Evolutionary conservation across 1,284 basidiomycete species (phyloP), one percentile per base, ranked within the genome.

Genomic region (Taiwanofungus camphoratus): DNA sequence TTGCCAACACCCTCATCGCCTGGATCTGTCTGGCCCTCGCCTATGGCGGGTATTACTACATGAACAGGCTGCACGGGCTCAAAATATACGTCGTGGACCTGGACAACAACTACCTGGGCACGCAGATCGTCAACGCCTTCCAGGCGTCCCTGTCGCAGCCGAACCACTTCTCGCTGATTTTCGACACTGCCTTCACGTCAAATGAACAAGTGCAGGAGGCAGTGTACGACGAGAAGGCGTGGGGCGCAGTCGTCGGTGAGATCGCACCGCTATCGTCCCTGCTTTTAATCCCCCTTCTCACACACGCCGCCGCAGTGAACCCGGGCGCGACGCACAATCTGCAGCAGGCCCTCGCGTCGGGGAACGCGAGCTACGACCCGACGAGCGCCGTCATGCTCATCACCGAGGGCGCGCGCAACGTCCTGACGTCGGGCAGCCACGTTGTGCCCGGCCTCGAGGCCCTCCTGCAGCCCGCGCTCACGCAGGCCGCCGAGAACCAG

Each of bases 191-290:
- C 6, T 40, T 40, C 29, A 32, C 38, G 6, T n/a, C 9, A 11
- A 21, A 8, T n/a, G 16, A 15, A 16, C 15, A 40, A 20, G 38
- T 40, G 5, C 38, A 29, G 16, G n/a, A 40, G 13, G 38, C 38
- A 9, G 27, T 40, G 13, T 40, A 30, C 27, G 38, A 40, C 27
- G 38, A 40, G 23, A 7, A 40, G 38, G 38, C 38, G 11, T 40
- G 38, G 38, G 38, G n/a, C 7, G 38, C 38, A 13, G 38, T 40
- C 6, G 18, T 31, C 19, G 27, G 38, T 40, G 16, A 40, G 24
- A 8, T 16, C 26, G 5, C 26, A 12, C 19, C 16, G 9, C 29
- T 5, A 8, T 15, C 36, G 8, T 22, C 9, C 18, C 9, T 9
- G 11, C 11, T 9, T 8, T 8, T 20, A 36, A 9, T 16, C 9